These are phyloP conservation scores for Collybia nuda DNA, from an alignment of 768 basidiomycete species.

Conservation along the genomic window DNA sequence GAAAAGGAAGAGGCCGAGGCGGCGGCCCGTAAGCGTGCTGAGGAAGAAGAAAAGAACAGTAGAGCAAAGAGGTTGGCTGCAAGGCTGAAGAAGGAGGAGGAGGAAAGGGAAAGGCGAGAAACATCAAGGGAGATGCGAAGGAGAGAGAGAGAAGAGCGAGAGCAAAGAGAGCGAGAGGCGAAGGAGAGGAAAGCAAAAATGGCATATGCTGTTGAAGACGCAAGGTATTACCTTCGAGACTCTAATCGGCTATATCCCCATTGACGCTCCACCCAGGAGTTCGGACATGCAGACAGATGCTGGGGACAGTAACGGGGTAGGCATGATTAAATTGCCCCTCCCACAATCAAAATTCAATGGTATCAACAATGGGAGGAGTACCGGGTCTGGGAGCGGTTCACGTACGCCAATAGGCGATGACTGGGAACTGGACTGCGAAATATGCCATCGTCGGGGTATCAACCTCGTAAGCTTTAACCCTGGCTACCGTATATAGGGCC, in stretches of 20 bases:
- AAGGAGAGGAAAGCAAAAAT: slow-evolving; percentile 25
- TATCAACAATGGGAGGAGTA: neutral
- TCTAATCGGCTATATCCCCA: neutral
- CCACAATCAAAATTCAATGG: neutral
- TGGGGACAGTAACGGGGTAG: neutral
- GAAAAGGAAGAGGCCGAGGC: slow-evolving; percentile 74
- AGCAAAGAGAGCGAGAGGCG: slow-evolving; percentile 17
- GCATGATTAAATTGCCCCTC: too few relatives aligned
- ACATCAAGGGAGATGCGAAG: slow-evolving; percentile 55
- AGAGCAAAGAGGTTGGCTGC: slow-evolving; percentile 60
- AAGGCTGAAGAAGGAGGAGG: slow-evolving; percentile 57
- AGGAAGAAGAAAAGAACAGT: slow-evolving; percentile 67
- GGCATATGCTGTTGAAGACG: slow-evolving; percentile 9
- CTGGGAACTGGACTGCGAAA: slow-evolving; percentile 89
- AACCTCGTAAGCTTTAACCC: slow-evolving; percentile 58
- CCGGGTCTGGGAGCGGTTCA: slow-evolving; percentile 29
- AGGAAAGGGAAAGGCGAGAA: slow-evolving; percentile 53
- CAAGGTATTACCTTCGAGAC: slow-evolving; percentile 4
- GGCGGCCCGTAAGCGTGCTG: slow-evolving; percentile 56
- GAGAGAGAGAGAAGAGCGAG: slow-evolving; percentile 45
- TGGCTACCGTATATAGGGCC: neutral
- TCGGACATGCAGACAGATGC: slow-evolving; percentile 7
- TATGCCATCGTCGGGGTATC: slow-evolving; percentile 70
- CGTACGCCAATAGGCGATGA: slow-evolving; percentile 59
- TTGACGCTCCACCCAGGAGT: neutral